Evolutionary conservation across 345 rosid genomes (phyloP).

Genomic region (Eucalyptus regnans): DNA sequence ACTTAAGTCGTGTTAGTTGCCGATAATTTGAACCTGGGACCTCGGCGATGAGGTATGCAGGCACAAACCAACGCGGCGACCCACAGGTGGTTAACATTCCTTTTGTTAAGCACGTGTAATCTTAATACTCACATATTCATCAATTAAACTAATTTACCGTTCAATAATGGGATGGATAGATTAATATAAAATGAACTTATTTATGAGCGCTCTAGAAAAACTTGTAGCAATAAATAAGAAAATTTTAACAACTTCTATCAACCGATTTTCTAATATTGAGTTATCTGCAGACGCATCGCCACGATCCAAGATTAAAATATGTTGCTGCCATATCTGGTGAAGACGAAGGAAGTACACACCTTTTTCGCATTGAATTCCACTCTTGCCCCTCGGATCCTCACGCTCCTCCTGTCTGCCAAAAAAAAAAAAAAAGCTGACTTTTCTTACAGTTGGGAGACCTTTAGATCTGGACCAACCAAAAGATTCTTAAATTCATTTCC

Average conservation of each 20-base stretch:
- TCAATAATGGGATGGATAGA: background rate
- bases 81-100: background rate
- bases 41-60: no score
- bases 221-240: background rate
- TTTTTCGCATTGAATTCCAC: background rate
- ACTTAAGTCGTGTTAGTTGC: no score
- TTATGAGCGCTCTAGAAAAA: background rate
- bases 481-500: background rate
- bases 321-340: background rate
- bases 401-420: background rate
- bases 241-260: background rate
- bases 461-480: background rate
- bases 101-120: no score
- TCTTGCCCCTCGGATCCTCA: background rate
- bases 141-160: background rate
- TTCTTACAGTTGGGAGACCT: background rate
- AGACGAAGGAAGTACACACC: background rate
- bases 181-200: background rate
- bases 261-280: background rate
- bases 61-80: no score
- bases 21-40: no score
- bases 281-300: background rate
- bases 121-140: background rate
- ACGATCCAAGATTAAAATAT: background rate
- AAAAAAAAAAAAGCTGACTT: background rate